Evolutionary conservation across 768 basidiomycete species (phyloP), one percentile per base, ranked within the genome.

Genomic region (Lactarius sanguifluus): DNA sequence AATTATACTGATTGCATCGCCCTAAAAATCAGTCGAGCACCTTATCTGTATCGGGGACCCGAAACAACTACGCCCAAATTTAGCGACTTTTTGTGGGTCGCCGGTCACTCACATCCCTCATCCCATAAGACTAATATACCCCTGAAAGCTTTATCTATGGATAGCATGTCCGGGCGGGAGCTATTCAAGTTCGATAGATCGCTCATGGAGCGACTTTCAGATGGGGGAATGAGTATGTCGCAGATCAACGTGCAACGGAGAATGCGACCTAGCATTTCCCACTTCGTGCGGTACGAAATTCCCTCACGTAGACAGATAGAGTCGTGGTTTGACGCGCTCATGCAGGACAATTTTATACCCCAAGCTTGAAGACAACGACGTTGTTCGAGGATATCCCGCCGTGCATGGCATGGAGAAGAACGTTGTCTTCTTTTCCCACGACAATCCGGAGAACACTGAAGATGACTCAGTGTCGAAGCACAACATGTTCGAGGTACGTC

Each of bases 31-130:
- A 3, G 81, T 92, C 0, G 82, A 91, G 65, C 90, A 92, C 45
- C 77, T 92, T 25, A 90, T 93, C 64, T 78, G 87, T 52, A 91
- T 92, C n/a, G 91, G 91, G 0, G 91, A 93, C 67, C 91, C 91
- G 9, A 79, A 83, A 2, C 91, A 92, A 75, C 79, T 93, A 1
- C 83, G 91, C 1, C 90, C 88, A 0, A 90, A 81, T 0, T 66
- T 91, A 57, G 84, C 85, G 41, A 89, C 84, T n/a, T 91, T 79
- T 66, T 67, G 89, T 90, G 64, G 32, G 83, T 73, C 13, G 15
- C 16, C 25, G 34, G 34, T 36, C 34, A 9, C 34, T 36, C 34
- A 10, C 34, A 1, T 36, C 34, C 41, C 9, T 56, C 13, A 5
- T 13, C 36, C 12, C 18, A 12, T n/a, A 32, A 13, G n/a, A n/a